Evolutionary conservation across 2,329 filamentous ascomycete genomes (phyloP).

Genomic region (Ascochyta rabiei): DNA sequence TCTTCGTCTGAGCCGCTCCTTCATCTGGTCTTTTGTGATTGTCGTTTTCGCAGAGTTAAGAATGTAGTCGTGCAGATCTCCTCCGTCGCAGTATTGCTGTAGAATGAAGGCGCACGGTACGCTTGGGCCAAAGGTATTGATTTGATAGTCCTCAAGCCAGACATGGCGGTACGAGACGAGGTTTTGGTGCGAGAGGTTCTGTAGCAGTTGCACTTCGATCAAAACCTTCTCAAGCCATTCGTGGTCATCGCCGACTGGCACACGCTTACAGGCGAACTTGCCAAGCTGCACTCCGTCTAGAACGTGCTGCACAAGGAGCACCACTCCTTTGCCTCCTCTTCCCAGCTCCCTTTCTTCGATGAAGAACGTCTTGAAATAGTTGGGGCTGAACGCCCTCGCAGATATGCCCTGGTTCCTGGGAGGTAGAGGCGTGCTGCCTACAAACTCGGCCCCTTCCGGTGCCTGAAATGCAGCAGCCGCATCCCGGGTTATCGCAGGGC

Average conservation of each 20-base stretch:
- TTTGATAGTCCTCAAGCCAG: conserved; percentile 88
- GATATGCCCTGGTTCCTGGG: conserved; percentile 71
- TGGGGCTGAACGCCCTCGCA: conserved; percentile 83
- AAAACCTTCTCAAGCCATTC: conserved; percentile 94
- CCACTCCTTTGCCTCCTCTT: conserved; percentile 90
- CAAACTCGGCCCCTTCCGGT: conserved; percentile 58
- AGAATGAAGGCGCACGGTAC: conserved; percentile 96
- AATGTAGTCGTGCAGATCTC: conserved; percentile 87
- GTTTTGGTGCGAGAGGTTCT: conserved; percentile 91
- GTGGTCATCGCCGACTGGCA: conserved; percentile 92
- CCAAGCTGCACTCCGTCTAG: conserved; percentile 88
- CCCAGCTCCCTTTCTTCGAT: conserved; percentile 86
- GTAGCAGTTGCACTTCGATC: conserved; percentile 89
- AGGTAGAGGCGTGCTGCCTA: conserved; percentile 53
- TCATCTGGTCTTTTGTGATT: conserved; percentile 80
- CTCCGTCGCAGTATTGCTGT: conserved; percentile 95
- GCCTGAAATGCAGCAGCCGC: conserved; percentile 43
- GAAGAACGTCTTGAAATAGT: conserved; percentile 94
- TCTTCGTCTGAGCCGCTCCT: conserved; percentile 80
- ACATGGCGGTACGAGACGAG: conserved; percentile 96
- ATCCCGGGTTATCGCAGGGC: conserved; percentile 36
- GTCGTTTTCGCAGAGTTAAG: conserved; percentile 68
- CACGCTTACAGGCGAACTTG: conserved; percentile 94
- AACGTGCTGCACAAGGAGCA: conserved; percentile 89
- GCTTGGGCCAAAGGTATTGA: conserved; percentile 83